Conservation (phyloP, 2,329 filamentous ascomycete genomes). For the Aspergillus caelatus region DNA sequence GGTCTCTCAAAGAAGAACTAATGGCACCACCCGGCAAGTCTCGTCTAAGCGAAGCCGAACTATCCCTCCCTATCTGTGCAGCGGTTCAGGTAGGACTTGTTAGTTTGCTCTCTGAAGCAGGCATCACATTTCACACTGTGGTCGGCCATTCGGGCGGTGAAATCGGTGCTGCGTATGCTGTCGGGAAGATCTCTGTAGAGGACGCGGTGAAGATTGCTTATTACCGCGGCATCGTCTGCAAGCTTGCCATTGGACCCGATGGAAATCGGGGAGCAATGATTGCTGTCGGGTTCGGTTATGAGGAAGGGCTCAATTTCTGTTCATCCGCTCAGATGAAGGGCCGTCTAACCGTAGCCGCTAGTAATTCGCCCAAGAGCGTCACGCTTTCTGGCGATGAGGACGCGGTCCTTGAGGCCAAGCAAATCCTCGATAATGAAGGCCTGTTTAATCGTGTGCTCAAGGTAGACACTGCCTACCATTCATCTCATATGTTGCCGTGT, state of each 20-base stretch:
- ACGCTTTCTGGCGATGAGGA: slow-evolving; percentile 50
- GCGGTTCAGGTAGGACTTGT: slow-evolving; percentile 32
- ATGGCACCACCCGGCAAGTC: slow-evolving; percentile 18
- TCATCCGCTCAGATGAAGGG: slow-evolving; percentile 30
- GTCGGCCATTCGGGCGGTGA: slow-evolving; percentile 56
- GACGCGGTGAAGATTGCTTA: slow-evolving; percentile 52
- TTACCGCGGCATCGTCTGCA: slow-evolving; percentile 45
- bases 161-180: slow-evolving; percentile 55
- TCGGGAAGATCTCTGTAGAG: slow-evolving; percentile 44
- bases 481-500: slow-evolving; percentile 6
- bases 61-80: slow-evolving; percentile 28
- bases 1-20: slow-evolving; percentile 25
- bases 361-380: slow-evolving; percentile 46
- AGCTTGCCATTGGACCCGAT: slow-evolving; percentile 16
- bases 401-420: slow-evolving; percentile 36
- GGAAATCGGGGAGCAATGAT: slow-evolving; percentile 50
- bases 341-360: slow-evolving; percentile 33
- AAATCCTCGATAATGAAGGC: slow-evolving; percentile 29
- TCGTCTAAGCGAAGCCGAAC: slow-evolving; percentile 25
- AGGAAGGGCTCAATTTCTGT: slow-evolving; percentile 40
- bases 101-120: slow-evolving; percentile 30
- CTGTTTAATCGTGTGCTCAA: slow-evolving; percentile 8
- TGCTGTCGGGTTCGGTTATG: slow-evolving; percentile 45
- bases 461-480: slow-evolving; percentile 8
- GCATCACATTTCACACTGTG: slow-evolving; percentile 39